Conservation (phyloP, 202 grass and related monocot species). For the Hordeum pubiflorum region DNA sequence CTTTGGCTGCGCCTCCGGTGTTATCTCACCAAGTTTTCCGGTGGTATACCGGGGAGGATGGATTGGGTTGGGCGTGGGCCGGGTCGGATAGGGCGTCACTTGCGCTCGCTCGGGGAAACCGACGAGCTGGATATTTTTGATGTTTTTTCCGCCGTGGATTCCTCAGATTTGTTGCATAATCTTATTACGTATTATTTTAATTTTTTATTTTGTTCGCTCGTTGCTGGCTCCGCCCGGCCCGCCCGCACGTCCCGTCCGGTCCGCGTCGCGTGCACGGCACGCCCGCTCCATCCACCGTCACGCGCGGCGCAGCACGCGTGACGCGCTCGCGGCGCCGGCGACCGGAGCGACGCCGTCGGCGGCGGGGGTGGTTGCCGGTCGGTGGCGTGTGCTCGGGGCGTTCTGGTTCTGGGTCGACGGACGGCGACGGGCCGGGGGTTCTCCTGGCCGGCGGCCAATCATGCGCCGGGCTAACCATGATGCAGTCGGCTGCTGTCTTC, state of each 20-base stretch:
- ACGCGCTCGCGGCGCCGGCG: not conserved
- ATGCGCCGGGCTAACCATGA: not conserved
- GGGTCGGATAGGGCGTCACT: not conserved
- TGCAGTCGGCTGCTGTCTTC: not conserved
- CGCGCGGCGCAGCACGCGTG: not conserved
- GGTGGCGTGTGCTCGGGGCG: not conserved
- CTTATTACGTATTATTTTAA: not conserved
- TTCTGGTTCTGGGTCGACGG: not conserved
- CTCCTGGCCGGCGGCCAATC: not conserved
- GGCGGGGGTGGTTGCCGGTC: not conserved
- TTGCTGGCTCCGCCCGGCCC: conserved; percentile 27
- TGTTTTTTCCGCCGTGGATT: not conserved
- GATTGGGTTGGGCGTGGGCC: not conserved
- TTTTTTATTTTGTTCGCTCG: not conserved
- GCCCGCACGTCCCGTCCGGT: not conserved
- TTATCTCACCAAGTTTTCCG: not conserved
- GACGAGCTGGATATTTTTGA: conserved; percentile 30
- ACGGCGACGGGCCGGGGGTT: not conserved
- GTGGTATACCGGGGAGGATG: not conserved
- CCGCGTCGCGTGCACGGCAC: conserved; percentile 30
- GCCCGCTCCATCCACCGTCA: not conserved
- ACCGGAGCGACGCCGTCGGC: not conserved
- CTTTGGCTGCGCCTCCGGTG: not conserved
- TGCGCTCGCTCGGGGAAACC: not conserved
- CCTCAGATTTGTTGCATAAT: not conserved